These are phyloP conservation scores for Penicillium verhagenii DNA, from an alignment of 495 filamentous ascomycete genomes.

Conservation along the genomic window DNA sequence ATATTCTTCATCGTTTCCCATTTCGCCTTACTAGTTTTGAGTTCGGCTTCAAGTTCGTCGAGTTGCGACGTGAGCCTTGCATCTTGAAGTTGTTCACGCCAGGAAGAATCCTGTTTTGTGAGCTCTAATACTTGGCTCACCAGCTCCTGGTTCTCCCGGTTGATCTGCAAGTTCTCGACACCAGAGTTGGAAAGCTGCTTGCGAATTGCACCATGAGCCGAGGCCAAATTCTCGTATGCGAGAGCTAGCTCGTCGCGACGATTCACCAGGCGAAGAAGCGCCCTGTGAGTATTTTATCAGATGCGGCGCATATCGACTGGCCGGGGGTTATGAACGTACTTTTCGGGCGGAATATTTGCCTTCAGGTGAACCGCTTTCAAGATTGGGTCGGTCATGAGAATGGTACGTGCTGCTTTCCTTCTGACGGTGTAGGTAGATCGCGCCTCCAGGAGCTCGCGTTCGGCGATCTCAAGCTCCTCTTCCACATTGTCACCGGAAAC, in stretches of 20 bases:
- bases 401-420: constrained; percentile 62
- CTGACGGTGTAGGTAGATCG: constrained; percentile 65
- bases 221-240: constrained; percentile 54
- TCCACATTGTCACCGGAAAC: constrained; percentile 46
- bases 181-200: constrained; percentile 54
- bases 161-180: constrained; percentile 52
- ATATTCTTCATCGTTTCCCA: constrained; percentile 76
- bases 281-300: constrained; percentile 43
- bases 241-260: constrained; percentile 65
- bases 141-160: constrained; percentile 60
- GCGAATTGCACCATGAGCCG: constrained; percentile 45
- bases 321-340: constrained; percentile 42
- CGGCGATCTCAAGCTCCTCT: constrained; percentile 52
- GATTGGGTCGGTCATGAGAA: constrained; percentile 68
- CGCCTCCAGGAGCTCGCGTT: constrained; percentile 65
- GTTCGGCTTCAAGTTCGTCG: constrained; percentile 52
- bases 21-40: constrained; percentile 55
- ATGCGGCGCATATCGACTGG: constrained; percentile 2
- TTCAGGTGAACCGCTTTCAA: constrained; percentile 74
- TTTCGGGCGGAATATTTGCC: constrained; percentile 62
- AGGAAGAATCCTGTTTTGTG: constrained; percentile 53
- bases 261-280: constrained; percentile 61
- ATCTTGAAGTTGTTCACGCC: constrained; percentile 51
- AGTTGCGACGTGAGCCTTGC: constrained; percentile 52
- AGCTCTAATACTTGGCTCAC: constrained; percentile 60